Base-by-base conservation (phyloP, 352 stramenopile species). In the Globisporangium splendens region DNA sequence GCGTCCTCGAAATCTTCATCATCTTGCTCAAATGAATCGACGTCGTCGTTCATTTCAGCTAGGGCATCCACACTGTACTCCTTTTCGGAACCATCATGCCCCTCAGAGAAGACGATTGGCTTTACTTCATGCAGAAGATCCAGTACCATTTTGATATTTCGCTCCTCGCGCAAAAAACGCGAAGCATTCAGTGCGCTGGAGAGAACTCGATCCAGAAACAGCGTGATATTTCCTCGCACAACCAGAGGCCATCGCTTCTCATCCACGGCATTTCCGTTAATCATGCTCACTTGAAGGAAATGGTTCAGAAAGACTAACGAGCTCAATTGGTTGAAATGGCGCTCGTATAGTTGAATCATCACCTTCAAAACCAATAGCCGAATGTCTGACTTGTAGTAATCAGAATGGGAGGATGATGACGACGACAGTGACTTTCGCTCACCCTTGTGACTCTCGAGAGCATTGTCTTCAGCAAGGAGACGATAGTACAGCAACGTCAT, bases 401-500 rank as follows among this genome's bases (percentile, higher is more conserved):
- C 65, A 31, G 4, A 3, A n/a, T 62, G 56, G 24, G 57, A 63
- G 35, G 58, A 57, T 24, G 81, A 61, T 0, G 72, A 79, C 46
- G 71, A 61, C 4, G 69, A 63, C 8, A 68, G 48, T 43, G 54
- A 71, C 18, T 66, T 56, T 1, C 54, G 57, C 10, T 65, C 57
- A 46, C 46, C 50, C 20, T 38, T 22, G 13, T 20, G 41, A 12
- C 13, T 46, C 4, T 69, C 57, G 13, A 48, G 33, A 22, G 61
- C 56, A 10, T 70, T 71, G 31, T 91, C 81, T 73, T 94, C 83
- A 17, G 82, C 81, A 21, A 93, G 69, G 44, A 95, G 56, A 13
- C 86, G 82, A 35, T 93, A 93, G 63, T 95, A 95, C 20, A 95
- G 62, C n/a, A 94, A 59, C 15, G 76, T 91, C 82, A 95, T 93